Evolutionary conservation across 257 asterid species (phyloP).

Genomic region (Solanum piurae): DNA sequence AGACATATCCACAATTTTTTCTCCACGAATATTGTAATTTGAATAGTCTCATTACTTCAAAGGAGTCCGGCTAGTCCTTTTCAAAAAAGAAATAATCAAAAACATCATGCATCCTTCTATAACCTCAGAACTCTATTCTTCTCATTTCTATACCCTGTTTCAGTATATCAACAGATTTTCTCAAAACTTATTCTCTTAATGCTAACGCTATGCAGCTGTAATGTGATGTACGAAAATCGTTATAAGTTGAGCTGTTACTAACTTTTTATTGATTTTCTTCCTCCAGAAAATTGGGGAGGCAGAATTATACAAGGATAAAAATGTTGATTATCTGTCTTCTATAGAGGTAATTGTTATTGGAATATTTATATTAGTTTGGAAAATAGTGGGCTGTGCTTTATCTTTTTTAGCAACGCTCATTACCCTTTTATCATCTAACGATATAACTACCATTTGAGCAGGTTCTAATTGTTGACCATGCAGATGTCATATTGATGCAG

Average conservation of each 20-base stretch:
- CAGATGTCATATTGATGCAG: constrained; percentile 93
- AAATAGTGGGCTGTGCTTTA: background rate
- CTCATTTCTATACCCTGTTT: background rate
- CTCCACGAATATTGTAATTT: background rate
- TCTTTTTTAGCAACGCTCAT: background rate
- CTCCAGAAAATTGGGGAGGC: constrained; percentile 88
- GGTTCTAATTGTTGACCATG: constrained; percentile 86
- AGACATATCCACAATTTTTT: background rate
- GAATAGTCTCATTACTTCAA: background rate
- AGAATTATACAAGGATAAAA: constrained; percentile 63
- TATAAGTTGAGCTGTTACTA: background rate
- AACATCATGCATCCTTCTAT: background rate
- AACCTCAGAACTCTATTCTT: background rate
- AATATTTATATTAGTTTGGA: background rate
- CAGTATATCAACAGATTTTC: background rate
- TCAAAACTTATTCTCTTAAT: background rate
- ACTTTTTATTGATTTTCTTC: background rate
- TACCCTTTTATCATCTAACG: constrained; percentile 5
- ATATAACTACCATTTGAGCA: constrained; percentile 18
- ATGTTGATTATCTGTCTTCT: constrained; percentile 95
- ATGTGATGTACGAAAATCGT: background rate
- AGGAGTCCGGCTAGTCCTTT: background rate
- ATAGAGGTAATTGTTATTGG: constrained; percentile 48
- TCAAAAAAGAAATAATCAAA: background rate
- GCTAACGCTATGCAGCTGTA: background rate